Evolutionary conservation across 768 basidiomycete genomes (phyloP).

Genomic region (Leccinum olivaceopallidum): DNA sequence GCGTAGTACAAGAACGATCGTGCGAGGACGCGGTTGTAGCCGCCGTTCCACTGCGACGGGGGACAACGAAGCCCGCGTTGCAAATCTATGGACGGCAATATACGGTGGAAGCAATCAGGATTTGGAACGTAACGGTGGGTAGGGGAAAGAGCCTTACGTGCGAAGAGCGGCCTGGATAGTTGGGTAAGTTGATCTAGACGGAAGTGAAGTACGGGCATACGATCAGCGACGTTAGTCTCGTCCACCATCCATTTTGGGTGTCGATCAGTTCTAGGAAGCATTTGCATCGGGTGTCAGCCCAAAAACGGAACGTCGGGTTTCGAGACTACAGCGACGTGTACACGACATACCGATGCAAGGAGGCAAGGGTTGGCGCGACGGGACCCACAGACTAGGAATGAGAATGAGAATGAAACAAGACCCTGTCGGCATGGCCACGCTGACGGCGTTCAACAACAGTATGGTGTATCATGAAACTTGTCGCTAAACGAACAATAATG

Average conservation of each 20-base stretch:
- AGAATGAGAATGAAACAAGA: not conserved
- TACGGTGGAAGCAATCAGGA: slow-evolving; percentile 1
- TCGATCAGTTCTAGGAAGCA: too few relatives aligned
- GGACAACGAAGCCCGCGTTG: slow-evolving; percentile 88
- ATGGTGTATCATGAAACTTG: not conserved
- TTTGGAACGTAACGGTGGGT: not conserved
- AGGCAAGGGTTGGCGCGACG: not conserved
- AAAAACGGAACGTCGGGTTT: too few relatives aligned
- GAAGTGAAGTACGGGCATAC: not conserved
- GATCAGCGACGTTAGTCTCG: slow-evolving; percentile 5
- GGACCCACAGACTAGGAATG: not conserved
- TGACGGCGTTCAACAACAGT: not conserved
- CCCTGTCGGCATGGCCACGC: not conserved
- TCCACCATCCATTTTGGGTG: too few relatives aligned
- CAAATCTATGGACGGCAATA: slow-evolving; percentile 49
- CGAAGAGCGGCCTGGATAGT: slow-evolving; percentile 87
- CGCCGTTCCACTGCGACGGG: slow-evolving; percentile 59
- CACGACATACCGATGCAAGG: not conserved
- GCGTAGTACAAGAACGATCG: slow-evolving; percentile 80
- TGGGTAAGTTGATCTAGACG: slow-evolving; percentile 65
- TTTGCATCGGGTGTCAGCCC: too few relatives aligned
- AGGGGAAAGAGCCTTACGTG: slow-evolving; percentile 59
- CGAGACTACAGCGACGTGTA: too few relatives aligned
- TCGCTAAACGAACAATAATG: not conserved
- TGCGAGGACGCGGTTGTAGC: slow-evolving; percentile 72